phyloP scores from a whole-genome alignment of 2,329 filamentous ascomycete species.

The Helotiales sp. region DNA sequence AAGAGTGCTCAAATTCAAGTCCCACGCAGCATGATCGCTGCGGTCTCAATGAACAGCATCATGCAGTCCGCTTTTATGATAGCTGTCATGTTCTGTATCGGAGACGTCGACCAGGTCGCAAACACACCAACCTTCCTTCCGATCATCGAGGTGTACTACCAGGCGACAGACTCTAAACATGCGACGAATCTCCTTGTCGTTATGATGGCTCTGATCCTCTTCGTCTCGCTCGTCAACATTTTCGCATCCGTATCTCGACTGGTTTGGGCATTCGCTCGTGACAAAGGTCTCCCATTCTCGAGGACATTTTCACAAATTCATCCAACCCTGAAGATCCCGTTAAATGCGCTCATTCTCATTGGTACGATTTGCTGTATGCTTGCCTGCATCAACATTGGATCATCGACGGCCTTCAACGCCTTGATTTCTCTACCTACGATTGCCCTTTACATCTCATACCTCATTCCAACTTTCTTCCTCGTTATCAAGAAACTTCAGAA shows the following conservation, averaged over 20 bases:
- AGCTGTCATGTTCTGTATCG: constrained; percentile 36
- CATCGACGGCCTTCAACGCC: constrained; percentile 50
- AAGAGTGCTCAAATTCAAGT: constrained; percentile 53
- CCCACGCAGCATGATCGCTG: constrained; percentile 45
- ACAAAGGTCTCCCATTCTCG: constrained; percentile 43
- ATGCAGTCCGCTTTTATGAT: constrained; percentile 42
- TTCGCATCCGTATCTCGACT: constrained; percentile 38
- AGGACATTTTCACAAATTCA: constrained; percentile 39
- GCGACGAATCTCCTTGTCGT: constrained; percentile 20
- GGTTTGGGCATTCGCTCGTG: constrained; percentile 44
- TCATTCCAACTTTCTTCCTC: constrained; percentile 33
- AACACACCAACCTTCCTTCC: constrained; percentile 45
- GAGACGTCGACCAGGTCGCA: constrained; percentile 38
- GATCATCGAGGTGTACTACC: constrained; percentile 52
- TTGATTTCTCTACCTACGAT: constrained; percentile 51
- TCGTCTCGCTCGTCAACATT: constrained; percentile 36
- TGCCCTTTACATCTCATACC: constrained; percentile 51
- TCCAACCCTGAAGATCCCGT: constrained; percentile 39
- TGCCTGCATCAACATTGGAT: constrained; percentile 49
- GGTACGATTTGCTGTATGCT: constrained; percentile 21
- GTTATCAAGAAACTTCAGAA: background rate
- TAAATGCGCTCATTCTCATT: constrained; percentile 35
- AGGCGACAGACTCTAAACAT: constrained; percentile 44
- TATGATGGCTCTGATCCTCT: constrained; percentile 41
- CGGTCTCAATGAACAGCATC: constrained; percentile 47